Percentiles rank a stretch among this genome's conserved stretches.
phyloP scores from a whole-genome alignment of 257 asterid species.

The Linderniella brevidens region DNA sequence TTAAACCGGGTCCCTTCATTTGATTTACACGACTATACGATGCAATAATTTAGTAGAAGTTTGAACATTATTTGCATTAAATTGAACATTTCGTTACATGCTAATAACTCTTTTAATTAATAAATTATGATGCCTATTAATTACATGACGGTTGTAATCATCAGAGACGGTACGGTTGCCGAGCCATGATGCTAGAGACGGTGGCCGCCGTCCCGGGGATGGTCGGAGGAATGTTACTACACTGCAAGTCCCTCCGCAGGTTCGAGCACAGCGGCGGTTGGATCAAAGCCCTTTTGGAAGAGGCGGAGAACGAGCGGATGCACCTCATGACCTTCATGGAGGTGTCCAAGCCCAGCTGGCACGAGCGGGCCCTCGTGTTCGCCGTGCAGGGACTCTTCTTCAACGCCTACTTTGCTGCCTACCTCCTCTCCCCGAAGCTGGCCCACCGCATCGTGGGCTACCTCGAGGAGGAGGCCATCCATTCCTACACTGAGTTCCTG shows the following conservation, averaged over 20 bases:
- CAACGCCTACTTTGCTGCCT: slow-evolving; percentile 42
- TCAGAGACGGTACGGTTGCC: slow-evolving; percentile 62
- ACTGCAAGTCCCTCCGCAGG: slow-evolving; percentile 40
- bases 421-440: slow-evolving; percentile 35
- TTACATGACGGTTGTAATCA: neutral
- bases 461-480: slow-evolving; percentile 52
- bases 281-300: slow-evolving; percentile 61
- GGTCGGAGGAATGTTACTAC: slow-evolving; percentile 66
- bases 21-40: neutral
- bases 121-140: too few relatives aligned
- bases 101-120: neutral
- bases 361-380: slow-evolving; percentile 40
- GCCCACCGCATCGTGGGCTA: slow-evolving; percentile 47
- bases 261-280: slow-evolving; percentile 69
- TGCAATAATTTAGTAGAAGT: neutral
- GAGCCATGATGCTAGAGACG: slow-evolving; percentile 60
- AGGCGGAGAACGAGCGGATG: slow-evolving; percentile 64
- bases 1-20: too few relatives aligned
- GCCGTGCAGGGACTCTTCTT: slow-evolving; percentile 46
- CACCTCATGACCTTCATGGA: slow-evolving; percentile 61
- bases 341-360: slow-evolving; percentile 37
- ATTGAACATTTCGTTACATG: neutral
- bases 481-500: slow-evolving; percentile 54
- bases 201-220: slow-evolving; percentile 75
- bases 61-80: neutral